phyloP scores from a whole-genome alignment of 148 eudicot species.

The Amaranthus hypochondriacus region DNA sequence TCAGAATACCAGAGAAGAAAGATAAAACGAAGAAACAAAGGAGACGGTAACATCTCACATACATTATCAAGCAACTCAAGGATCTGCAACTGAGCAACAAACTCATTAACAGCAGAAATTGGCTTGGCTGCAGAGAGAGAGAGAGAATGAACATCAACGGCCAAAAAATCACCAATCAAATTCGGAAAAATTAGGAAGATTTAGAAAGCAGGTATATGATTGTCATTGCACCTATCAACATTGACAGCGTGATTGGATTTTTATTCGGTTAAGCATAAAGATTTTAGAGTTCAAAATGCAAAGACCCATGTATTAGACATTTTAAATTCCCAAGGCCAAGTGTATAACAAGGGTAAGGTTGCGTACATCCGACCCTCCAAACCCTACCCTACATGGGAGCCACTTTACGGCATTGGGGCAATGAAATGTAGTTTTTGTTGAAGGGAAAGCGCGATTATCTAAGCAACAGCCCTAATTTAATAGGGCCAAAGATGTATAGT shows the following conservation, averaged over 20 bases:
- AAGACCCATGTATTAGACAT: too few species aligned
- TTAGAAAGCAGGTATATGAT: background rate
- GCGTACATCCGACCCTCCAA: too few species aligned
- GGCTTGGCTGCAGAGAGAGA: slow-evolving; percentile 62
- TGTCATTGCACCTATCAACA: background rate
- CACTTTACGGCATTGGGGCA: too few species aligned
- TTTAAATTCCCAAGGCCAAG: background rate
- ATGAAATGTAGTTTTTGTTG: too few species aligned
- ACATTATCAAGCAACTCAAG: slow-evolving; percentile 92
- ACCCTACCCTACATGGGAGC: too few species aligned
- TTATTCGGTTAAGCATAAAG: too few species aligned
- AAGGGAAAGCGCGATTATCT: background rate
- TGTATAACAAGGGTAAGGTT: too few species aligned
- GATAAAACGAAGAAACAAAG: background rate
- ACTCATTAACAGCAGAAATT: slow-evolving; percentile 61
- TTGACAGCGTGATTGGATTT: background rate
- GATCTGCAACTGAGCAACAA: slow-evolving; percentile 78
- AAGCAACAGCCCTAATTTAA: too few species aligned
- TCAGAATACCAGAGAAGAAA: background rate
- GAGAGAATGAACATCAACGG: slow-evolving; percentile 3
- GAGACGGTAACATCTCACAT: slow-evolving; percentile 20
- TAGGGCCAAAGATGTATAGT: too few species aligned
- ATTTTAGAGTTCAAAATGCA: too few species aligned
- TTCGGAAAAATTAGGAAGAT: background rate
- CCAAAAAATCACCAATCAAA: background rate